Base-by-base conservation (phyloP, 2,329 filamentous ascomycete genomes). In the Onygenales sp. region DNA sequence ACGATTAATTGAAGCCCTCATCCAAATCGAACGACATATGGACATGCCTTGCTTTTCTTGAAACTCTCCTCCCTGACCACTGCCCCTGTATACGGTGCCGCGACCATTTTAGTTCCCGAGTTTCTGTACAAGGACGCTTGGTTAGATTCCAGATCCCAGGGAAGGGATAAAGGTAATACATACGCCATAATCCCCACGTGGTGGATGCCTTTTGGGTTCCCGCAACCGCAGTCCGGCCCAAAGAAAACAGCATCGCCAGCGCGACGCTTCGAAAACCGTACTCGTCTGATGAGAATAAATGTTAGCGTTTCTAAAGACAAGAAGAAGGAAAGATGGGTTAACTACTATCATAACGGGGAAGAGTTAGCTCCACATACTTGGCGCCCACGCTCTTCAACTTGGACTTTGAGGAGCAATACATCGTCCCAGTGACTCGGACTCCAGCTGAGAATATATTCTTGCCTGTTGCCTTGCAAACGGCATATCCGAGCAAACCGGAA, bases 401-500 rank as follows among this genome's bases (percentile, higher is more conserved):
- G 5, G 47, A 39, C 33, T 61, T 56, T 13, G 45, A 49, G 3
- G 61, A 61, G 40, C 63, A 65, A 52, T 64, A 65, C 62, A 65
- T 63, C 31, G 54, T 50, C 2, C 52, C 51, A 1, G 63, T 64
- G 27, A 60, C 58, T 2, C 62, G 56, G 10, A 65, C 54, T 1
- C 57, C 59, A 42, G 61, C 61, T 2, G 51, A 54, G 54, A 64
- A 64, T 31, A 63, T 55, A 32, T 63, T 57, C 17, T 61, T 56
- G n/a, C 62, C 61, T 3, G 62, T 65, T 4, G 62, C 60, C 52
- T 65, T 59, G 51, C 63, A 65, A 8, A 65, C 56, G 7, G 62
- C 63, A 62, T 61, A 65, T 48, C 51, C 56, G 6, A 65, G 57
- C 1, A 64, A 53, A 2, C 63, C 62, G 5, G 63, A 65, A 50